A percentile compares a stretch with the other conserved stretches of the same genome.
These are phyloP conservation scores for Meyerozyma elateridarum DNA, from an alignment of 1,139 yeast genomes.

Conservation along the genomic window DNA sequence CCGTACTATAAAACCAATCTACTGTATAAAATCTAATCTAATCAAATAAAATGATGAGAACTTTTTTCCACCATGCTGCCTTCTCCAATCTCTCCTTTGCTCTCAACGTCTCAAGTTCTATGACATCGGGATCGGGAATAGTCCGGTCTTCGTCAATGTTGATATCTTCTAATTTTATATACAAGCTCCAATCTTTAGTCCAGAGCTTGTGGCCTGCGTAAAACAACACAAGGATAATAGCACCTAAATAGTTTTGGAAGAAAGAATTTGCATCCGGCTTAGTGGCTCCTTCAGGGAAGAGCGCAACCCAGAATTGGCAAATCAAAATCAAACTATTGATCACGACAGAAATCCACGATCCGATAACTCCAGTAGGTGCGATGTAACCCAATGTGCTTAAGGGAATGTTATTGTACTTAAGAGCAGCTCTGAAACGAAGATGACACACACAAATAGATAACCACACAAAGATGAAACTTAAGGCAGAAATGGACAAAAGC, in stretches of 20 bases:
- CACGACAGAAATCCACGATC: slow-evolving; percentile 19
- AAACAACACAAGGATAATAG: slow-evolving; percentile 29
- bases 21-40: too few species aligned
- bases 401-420: slow-evolving; percentile 17
- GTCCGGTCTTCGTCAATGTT: slow-evolving; percentile 32
- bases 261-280: slow-evolving; percentile 27
- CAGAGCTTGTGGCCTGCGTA: slow-evolving; percentile 34
- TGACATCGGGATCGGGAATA: slow-evolving; percentile 34
- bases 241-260: slow-evolving; percentile 36
- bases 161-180: slow-evolving; percentile 28
- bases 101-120: slow-evolving; percentile 34
- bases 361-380: slow-evolving; percentile 21
- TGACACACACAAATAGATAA: slow-evolving; percentile 20
- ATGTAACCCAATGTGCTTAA: slow-evolving; percentile 18
- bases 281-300: slow-evolving; percentile 30
- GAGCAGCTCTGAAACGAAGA: slow-evolving; percentile 23
- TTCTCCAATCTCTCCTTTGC: slow-evolving; percentile 22
- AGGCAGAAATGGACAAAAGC: slow-evolving; percentile 24
- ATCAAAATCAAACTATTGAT: slow-evolving; percentile 19
- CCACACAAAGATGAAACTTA: slow-evolving; percentile 21
- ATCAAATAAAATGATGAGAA: slow-evolving; percentile 17
- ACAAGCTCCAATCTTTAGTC: slow-evolving; percentile 29
- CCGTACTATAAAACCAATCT: too few species aligned
- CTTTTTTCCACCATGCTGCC: slow-evolving; percentile 24
- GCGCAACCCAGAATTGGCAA: slow-evolving; percentile 39